Conservation (phyloP, 441 rosid species). For the Melastoma candidum region DNA sequence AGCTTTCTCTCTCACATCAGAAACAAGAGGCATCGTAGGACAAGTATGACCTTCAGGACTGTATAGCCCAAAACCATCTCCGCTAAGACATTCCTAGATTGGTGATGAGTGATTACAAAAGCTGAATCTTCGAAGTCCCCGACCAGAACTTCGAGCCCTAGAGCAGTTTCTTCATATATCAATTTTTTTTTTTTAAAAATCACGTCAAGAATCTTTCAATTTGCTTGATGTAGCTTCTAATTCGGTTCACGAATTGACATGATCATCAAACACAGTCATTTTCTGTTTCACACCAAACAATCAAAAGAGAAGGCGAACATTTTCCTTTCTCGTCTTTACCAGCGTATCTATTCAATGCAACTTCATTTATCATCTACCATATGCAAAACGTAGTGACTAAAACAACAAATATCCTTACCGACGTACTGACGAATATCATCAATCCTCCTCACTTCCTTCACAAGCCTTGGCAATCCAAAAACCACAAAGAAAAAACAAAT, state of each 20-base stretch:
- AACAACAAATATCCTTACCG: constrained; percentile 25
- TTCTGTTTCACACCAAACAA: too few relatives aligned
- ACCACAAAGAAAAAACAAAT: constrained; percentile 9
- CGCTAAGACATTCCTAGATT: constrained; percentile 30
- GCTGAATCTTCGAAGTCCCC: constrained; percentile 85
- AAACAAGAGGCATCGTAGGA: constrained; percentile 2
- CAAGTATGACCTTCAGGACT: constrained; percentile 20
- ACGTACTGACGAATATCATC: constrained; percentile 33
- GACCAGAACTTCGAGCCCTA: constrained; percentile 63
- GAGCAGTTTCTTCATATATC: constrained; percentile 40
- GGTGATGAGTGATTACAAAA: constrained; percentile 26
- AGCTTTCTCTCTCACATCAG: not conserved
- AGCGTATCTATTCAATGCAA: not conserved
- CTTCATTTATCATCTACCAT: not conserved
- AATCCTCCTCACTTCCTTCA: constrained; percentile 36
- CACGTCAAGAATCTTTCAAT: constrained; percentile 11
- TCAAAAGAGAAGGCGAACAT: too few relatives aligned
- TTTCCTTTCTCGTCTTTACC: too few relatives aligned
- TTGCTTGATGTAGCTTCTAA: not conserved
- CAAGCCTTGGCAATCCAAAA: constrained; percentile 38
- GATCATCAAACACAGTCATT: too few relatives aligned
- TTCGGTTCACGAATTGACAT: not conserved
- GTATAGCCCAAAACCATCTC: constrained; percentile 25
- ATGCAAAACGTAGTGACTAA: not conserved
- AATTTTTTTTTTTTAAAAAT: not conserved